Evolutionary conservation across 805 yeast species (phyloP), one percentile per base, ranked within the genome.

Genomic region (Saccharomycopsis selenospora): DNA sequence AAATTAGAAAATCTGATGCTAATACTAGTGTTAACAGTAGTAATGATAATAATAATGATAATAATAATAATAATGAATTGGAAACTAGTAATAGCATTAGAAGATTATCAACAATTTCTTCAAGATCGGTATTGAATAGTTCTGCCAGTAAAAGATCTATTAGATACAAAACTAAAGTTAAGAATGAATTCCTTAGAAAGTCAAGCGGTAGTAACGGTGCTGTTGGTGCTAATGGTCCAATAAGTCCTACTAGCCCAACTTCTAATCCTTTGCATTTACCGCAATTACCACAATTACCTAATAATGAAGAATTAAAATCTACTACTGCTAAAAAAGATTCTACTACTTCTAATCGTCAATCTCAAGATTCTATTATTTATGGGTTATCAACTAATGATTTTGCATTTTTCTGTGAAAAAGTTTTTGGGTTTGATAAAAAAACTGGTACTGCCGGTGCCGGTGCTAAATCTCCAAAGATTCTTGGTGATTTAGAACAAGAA

Each of bases 201-300:
- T 40, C 49, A 13, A n/a, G n/a, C n/a, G n/a, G n/a, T n/a, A 7
- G 10, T 26, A 26, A 26, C 11, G 29, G 11, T 26, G 10, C 6
- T 7, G 11, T 7, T 26, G 6, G 6, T 33, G 5, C 13, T 5
- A 33, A 33, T 14, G 17, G 17, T 13, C 18, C 38, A 20, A n/a
- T n/a, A n/a, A n/a, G n/a, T n/a, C n/a, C n/a, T n/a, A n/a, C n/a
- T n/a, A n/a, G n/a, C n/a, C 29, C 6, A 26, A n/a, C n/a, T n/a
- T n/a, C n/a, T n/a, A n/a, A n/a, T n/a, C 40, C 48, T 7, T 25
- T 45, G 40, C 24, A 45, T 8, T 38, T 51, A 13, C 62, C 65
- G 36, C 41, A 60, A 6, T 52, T 62, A 14, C 65, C 66, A 8
- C 60, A 62, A 13, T 48, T 63, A 20, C 64, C 63, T 2, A 58